Conservation (phyloP, 2,329 filamentous ascomycete species). For the Coleophoma crateriformis region DNA sequence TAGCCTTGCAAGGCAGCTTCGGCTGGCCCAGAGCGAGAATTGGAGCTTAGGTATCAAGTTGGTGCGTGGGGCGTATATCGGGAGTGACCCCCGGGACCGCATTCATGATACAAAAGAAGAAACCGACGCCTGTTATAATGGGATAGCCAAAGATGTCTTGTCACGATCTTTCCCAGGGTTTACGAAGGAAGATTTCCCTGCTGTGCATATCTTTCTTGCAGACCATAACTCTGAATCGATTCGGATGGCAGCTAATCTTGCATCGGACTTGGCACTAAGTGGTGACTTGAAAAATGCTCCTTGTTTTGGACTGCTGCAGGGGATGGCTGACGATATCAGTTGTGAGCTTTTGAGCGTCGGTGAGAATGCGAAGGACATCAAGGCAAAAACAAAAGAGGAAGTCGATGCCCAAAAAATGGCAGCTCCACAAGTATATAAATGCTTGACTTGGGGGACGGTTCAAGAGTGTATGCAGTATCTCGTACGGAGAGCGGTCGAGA, state of each 20-base stretch:
- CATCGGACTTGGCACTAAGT: constrained; percentile 55
- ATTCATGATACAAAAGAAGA: constrained; percentile 39
- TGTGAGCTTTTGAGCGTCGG: constrained; percentile 39
- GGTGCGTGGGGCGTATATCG: constrained; percentile 45
- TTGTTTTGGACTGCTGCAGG: constrained; percentile 73
- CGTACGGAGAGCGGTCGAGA: constrained; percentile 31
- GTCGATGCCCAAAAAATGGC: constrained; percentile 18
- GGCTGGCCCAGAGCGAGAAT: constrained; percentile 34
- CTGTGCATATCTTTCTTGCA: constrained; percentile 61
- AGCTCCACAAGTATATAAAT: constrained; percentile 32
- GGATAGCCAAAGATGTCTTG: constrained; percentile 45
- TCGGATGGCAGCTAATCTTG: constrained; percentile 23
- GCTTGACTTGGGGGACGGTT: constrained; percentile 33
- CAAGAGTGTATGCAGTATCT: constrained; percentile 34
- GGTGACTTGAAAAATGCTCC: constrained; percentile 37
- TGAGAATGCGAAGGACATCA: not conserved
- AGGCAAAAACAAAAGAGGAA: too few relatives aligned
- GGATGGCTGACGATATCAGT: constrained; percentile 89
- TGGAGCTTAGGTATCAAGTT: constrained; percentile 45
- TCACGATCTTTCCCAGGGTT: constrained; percentile 30
- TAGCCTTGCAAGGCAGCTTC: constrained; percentile 37
- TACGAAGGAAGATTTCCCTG: constrained; percentile 28
- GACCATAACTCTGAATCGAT: constrained; percentile 58
- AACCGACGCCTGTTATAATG: constrained; percentile 46
- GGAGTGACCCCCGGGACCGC: constrained; percentile 35